A percentile compares a stretch with the other conserved stretches of the same genome.
These are phyloP conservation scores for Oxyria digyna DNA, from an alignment of 148 eudicot species.

Conservation along the genomic window DNA sequence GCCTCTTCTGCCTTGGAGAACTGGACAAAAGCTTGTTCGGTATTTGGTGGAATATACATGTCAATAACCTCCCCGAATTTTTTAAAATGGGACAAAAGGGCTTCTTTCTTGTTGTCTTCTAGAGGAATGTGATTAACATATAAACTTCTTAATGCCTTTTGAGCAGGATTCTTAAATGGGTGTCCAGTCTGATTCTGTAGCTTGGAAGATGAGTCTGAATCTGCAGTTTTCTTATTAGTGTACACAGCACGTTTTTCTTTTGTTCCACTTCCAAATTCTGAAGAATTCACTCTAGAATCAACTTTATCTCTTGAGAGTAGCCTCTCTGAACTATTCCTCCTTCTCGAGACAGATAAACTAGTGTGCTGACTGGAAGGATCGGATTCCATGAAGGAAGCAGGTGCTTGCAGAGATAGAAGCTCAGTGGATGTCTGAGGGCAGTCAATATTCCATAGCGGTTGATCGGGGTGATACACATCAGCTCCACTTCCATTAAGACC, in stretches of 20 bases:
- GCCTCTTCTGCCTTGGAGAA: slow-evolving; percentile 89
- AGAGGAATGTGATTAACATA: slow-evolving; percentile 71
- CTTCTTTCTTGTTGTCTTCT: slow-evolving; percentile 69
- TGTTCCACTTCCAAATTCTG: slow-evolving; percentile 21
- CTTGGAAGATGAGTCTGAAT: slow-evolving; percentile 32
- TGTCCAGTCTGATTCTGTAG: slow-evolving; percentile 32
- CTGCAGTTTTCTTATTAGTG: slow-evolving; percentile 19
- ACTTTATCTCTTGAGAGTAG: slow-evolving; percentile 32
- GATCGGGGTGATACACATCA: slow-evolving; percentile 96
- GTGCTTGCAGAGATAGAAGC: slow-evolving; percentile 34
- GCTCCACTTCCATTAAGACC: slow-evolving; percentile 37
- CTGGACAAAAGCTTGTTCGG: slow-evolving; percentile 92
- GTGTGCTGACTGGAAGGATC: slow-evolving; percentile 33
- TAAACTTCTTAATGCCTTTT: slow-evolving; percentile 69
- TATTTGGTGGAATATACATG: slow-evolving; percentile 57
- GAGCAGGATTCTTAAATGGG: slow-evolving; percentile 35
- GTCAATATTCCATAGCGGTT: slow-evolving; percentile 80
- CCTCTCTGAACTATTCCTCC: slow-evolving; percentile 38
- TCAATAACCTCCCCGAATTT: slow-evolving; percentile 89
- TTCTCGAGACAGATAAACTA: slow-evolving; percentile 48
- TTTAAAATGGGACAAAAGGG: slow-evolving; percentile 71
- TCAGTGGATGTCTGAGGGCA: slow-evolving; percentile 39
- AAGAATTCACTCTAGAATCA: slow-evolving; percentile 25
- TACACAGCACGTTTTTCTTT: slow-evolving; percentile 23
- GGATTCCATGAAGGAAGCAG: slow-evolving; percentile 33